Conservation (phyloP, 306 rosid genomes). For the Gleditsia sinensis region DNA sequence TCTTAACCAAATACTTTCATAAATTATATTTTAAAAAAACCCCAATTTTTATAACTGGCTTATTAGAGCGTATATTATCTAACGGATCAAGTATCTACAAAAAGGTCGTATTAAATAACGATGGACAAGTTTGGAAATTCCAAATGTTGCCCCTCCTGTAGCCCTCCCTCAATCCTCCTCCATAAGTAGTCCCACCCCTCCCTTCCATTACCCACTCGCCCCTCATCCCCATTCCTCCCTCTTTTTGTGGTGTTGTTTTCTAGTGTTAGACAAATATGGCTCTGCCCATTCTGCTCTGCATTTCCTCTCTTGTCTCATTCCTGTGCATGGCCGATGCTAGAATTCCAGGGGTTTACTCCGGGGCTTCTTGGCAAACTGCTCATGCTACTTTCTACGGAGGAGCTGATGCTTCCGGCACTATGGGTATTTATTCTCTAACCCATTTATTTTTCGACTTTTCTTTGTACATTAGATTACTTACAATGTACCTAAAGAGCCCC, state of each 20-base stretch:
- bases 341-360: constrained; percentile 80
- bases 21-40: background rate
- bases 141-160: constrained; percentile 37
- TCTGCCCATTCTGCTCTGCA: constrained; percentile 34
- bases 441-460: background rate
- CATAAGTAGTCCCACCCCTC: constrained; percentile 67
- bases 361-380: constrained; percentile 74
- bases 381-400: constrained; percentile 99
- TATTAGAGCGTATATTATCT: background rate
- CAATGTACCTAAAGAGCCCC: background rate
- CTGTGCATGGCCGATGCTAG: constrained; percentile 54
- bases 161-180: constrained; percentile 21
- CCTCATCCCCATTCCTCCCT: constrained; percentile 30
- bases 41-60: background rate
- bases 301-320: constrained; percentile 45
- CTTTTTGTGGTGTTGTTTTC: background rate
- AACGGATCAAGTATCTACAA: background rate
- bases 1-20: background rate
- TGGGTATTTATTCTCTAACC: constrained; percentile 54
- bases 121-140: constrained; percentile 32
- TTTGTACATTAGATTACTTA: background rate
- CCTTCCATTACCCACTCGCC: background rate
- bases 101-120: constrained; percentile 17
- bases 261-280: constrained; percentile 37
- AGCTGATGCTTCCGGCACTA: constrained; percentile 94